These are phyloP conservation scores for Didymellaceae sp. DNA, from an alignment of 2,329 filamentous ascomycete species.

Conservation along the genomic window DNA sequence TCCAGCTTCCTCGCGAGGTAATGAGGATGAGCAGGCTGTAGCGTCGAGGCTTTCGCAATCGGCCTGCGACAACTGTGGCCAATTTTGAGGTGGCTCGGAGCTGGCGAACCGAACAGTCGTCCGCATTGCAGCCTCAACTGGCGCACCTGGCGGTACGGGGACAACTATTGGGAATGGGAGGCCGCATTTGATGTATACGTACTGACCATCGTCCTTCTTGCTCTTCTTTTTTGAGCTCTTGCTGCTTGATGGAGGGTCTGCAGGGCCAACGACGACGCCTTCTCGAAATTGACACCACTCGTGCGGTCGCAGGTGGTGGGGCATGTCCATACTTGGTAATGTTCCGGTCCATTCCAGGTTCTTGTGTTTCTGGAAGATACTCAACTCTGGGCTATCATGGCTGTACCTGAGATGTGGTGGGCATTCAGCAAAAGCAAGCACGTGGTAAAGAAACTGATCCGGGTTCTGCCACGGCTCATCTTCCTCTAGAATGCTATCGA, in stretches of 20 bases:
- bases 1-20: conserved; percentile 75
- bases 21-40: conserved; percentile 69
- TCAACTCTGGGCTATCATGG: conserved; percentile 57
- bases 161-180: conserved; percentile 59
- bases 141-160: conserved; percentile 49
- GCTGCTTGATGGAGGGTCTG: conserved; percentile 14
- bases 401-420: conserved; percentile 71
- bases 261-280: conserved; percentile 66
- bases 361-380: conserved; percentile 78
- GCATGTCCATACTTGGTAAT: conserved; percentile 81
- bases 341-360: conserved; percentile 77
- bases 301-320: conserved; percentile 76
- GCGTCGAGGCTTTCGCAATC: conserved; percentile 49
- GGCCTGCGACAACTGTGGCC: conserved; percentile 34
- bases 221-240: conserved; percentile 48
- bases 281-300: conserved; percentile 84
- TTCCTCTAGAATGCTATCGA: conserved; percentile 45
- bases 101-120: conserved; percentile 73
- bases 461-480: conserved; percentile 70
- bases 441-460: conserved; percentile 78
- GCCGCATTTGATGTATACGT: conserved; percentile 59
- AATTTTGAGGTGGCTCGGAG: conserved; percentile 44
- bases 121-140: conserved; percentile 72
- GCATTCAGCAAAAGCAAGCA: conserved; percentile 82
- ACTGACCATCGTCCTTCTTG: conserved; percentile 24